Evolutionary conservation across 2,329 filamentous ascomycete species (phyloP), one percentile per base, ranked within the genome.

Genomic region (Talaromyces sp.): DNA sequence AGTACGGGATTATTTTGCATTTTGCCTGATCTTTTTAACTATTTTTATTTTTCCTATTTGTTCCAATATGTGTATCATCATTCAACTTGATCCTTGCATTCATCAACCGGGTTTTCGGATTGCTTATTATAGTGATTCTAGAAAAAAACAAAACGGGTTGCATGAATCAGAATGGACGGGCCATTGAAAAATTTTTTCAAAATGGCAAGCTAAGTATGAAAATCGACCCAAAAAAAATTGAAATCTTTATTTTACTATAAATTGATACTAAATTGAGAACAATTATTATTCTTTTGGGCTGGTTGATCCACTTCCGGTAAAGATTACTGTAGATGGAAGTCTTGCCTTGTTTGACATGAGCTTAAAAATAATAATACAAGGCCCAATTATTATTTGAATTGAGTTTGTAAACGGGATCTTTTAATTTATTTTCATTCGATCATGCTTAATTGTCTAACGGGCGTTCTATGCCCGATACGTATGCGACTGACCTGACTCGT

Each of bases 301-400:
- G 23, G 23, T 23, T 23, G 23, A 47, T n/a, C 60, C 60, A 2
- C 36, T 54, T 61, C 34, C 51, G 60, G 60, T 59, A 62, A 62
- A 23, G 34, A 52, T 62, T 62, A 62, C 60, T 62, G 23, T 34
- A 62, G 30, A 42, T 16, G 60, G 56, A 62, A 55, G n/a, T 54
- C 40, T 40, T 40, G 23, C 34, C 34, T n/a, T 18, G 36, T 42
- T 40, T 14, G 33, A 18, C 18, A 47, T 16, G 5, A 23, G 18
- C 8, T 47, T 40, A 40, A 40, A 36, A 40, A 16, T 7, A n/a
- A 8, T 23, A 23, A 23, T 23, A 23, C 23, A 23, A 23, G 23
- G 23, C 23, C 23, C 23, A 23, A 23, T 23, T 23, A 23, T 23
- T 23, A 23, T 23, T 23, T 1, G 23, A 23, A 23, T 23, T 23